Evolutionary conservation across 1,139 yeast genomes (phyloP), one percentile per base, ranked within the genome.

Genomic region (Hemisphaericaspora xylofermentans): DNA sequence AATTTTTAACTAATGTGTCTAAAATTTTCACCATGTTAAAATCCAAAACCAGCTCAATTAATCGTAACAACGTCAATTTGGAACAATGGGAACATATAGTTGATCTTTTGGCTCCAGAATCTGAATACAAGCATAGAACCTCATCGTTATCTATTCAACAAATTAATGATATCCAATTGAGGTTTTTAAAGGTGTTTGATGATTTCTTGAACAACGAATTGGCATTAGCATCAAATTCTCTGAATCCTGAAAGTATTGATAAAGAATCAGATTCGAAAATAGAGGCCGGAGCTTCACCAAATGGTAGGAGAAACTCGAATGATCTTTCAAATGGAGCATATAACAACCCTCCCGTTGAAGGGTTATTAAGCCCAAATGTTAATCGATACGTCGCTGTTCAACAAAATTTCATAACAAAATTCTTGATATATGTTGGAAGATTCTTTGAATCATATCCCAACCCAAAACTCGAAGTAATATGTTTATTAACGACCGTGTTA

Each of bases 21-120:
- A 57, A 50, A n/a, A 68, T 70, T 25, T 66, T 72, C 44, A 49
- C 44, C 6, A 52, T 57, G 27, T 61, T 71, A 40, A 54, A 60
- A 27, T 55, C 51, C 30, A 64, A 64, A 28, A 50, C 66, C 6
- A 61, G 68, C 39, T 54, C 63, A 22, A 72, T 72, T 32, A 53
- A 62, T 24, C 62, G 78, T 45, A 71, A 69, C 50, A 63, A 64
- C 38, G 76, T 68, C 19, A 64, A 61, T 33, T 60, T 73, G 43
- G 76, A 70, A 39, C 67, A 65, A 48, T 73, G 78, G 78, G 74
- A 68, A 34, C 47, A 63, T 18, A 63, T 71, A 43, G 63, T 71
- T 47, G 61, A 62, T 3, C 52, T 71, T 16, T 56, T 72, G 38
- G 50, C 70, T 0, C 66, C 63, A 8, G 58, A 63, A 33, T 47